Conservation (phyloP, 2,329 filamentous ascomycete genomes). For the Talaromyces rugulosus region DNA sequence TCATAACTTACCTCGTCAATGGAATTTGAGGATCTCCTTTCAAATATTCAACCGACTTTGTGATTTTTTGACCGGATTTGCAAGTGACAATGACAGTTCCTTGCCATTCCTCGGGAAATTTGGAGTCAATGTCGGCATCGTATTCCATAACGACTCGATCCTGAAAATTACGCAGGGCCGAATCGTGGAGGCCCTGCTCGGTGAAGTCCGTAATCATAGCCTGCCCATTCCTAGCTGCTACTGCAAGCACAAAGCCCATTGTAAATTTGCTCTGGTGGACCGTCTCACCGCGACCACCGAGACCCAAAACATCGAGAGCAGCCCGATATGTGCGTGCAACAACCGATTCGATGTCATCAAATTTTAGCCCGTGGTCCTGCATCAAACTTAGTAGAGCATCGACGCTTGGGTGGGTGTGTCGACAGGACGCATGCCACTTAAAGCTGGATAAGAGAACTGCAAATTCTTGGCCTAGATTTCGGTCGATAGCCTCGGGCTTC, state of each 20-base stretch:
- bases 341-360: slow-evolving; percentile 27
- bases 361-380: slow-evolving; percentile 20
- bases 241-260: slow-evolving; percentile 30
- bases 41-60: slow-evolving; percentile 21
- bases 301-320: slow-evolving; percentile 26
- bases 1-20: slow-evolving; percentile 21
- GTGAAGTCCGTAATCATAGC: slow-evolving; percentile 30
- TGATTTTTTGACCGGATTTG: slow-evolving; percentile 19
- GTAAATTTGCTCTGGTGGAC: slow-evolving; percentile 33
- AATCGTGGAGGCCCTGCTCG: slow-evolving; percentile 22
- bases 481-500: slow-evolving; percentile 21
- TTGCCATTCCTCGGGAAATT: slow-evolving; percentile 26
- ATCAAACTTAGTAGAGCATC: slow-evolving; percentile 27
- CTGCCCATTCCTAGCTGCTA: slow-evolving; percentile 28
- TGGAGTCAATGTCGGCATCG: slow-evolving; percentile 23
- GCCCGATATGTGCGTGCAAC: slow-evolving; percentile 26
- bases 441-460: slow-evolving; percentile 27
- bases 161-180: slow-evolving; percentile 22
- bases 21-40: slow-evolving; percentile 27
- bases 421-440: slow-evolving; percentile 31
- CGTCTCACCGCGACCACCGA: slow-evolving; percentile 25
- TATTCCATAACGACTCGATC: slow-evolving; percentile 24
- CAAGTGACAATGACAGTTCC: slow-evolving; percentile 24
- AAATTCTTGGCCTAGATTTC: slow-evolving; percentile 22
- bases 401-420: slow-evolving; percentile 29